These are phyloP conservation scores for Rhytidhysteron rufulum DNA, from an alignment of 2,329 filamentous ascomycete species.

Conservation along the genomic window DNA sequence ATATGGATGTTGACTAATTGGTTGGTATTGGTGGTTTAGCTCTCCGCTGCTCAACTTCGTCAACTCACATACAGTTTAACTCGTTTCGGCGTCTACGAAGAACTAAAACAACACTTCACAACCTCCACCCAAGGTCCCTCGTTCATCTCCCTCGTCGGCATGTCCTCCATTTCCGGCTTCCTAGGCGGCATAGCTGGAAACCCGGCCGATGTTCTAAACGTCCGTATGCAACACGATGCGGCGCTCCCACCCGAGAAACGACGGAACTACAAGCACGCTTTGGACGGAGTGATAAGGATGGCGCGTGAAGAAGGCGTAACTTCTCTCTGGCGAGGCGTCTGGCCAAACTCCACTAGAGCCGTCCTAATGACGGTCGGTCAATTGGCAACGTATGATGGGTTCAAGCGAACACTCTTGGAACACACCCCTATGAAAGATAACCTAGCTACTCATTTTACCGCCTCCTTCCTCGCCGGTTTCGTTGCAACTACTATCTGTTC, in stretches of 20 bases:
- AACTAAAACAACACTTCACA: constrained; percentile 71
- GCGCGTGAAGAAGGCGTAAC: constrained; percentile 73
- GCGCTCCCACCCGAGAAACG: constrained; percentile 69
- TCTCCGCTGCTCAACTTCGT: constrained; percentile 87
- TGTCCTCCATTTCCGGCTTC: constrained; percentile 81
- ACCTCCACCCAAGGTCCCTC: constrained; percentile 54
- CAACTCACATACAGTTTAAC: constrained; percentile 94
- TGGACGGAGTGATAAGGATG: constrained; percentile 86
- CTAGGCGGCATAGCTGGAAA: constrained; percentile 88
- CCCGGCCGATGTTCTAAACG: constrained; percentile 92
- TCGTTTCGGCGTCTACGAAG: constrained; percentile 94
- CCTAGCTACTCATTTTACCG: constrained; percentile 73
- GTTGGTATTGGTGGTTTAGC: no score
- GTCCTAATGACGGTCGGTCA: constrained; percentile 86
- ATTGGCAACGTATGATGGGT: constrained; percentile 78
- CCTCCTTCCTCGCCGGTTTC: constrained; percentile 74
- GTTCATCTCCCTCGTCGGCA: constrained; percentile 72
- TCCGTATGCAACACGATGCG: constrained; percentile 94
- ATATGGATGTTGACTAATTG: no score
- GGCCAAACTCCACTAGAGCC: constrained; percentile 76
- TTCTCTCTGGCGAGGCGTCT: constrained; percentile 78
- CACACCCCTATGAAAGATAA: constrained; percentile 64
- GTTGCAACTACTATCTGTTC: constrained; percentile 81
- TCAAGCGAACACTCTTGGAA: constrained; percentile 67
- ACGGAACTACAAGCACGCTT: constrained; percentile 83